Base-by-base conservation (phyloP, 805 yeast genomes). In the Saturnispora diversa region DNA sequence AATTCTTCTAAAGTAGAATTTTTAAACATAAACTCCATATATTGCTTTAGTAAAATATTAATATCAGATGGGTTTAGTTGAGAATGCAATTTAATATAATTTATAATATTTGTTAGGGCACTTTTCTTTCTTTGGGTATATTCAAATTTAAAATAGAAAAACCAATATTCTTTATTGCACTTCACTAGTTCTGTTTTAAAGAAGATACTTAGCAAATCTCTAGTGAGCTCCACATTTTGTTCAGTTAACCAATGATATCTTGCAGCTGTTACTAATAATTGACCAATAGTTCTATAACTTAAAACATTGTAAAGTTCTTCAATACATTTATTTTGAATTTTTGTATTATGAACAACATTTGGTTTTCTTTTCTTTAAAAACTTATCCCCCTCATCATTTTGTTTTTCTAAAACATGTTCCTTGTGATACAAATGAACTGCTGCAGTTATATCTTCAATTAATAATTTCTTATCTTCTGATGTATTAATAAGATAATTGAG, bases 151-250 rank as follows among this genome's bases (percentile, higher is more conserved):
- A 80, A 68, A 44, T 61, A 76, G 29, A 69, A 66, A 9, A 58
- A 52, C 87, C 87, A 81, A 49, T 77, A 82, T 16, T 65, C 50
- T 5, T 58, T 56, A 1, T 76, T 70, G 5, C 60, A 51, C 32
- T 58, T 58, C 11, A 78, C 51, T 3, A 59, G 51, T 1, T 52
- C 47, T 24, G 64, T 47, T 28, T 54, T 52, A 41, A 52, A 58
- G 30, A 48, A 53, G 2, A 47, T 36, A 27, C 52, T 44, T n/a
- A 58, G 45, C 4, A 54, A 32, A 11, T 50, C 56, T 34, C 65
- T 44, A 1, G 60, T 49, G 2, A 32, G 38, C 30, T 52, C 50
- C 20, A 53, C 30, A 27, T 55, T 44, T 7, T 39, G 43, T 8
- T 44, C 22, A 23, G 43, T 37, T 3, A 54, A 17, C 65, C 64